Percentiles rank a stretch among this genome's conserved stretches.
Evolutionary conservation across 2,329 filamentous ascomycete genomes (phyloP).

Genomic region (Hirsutella minnesotensis): DNA sequence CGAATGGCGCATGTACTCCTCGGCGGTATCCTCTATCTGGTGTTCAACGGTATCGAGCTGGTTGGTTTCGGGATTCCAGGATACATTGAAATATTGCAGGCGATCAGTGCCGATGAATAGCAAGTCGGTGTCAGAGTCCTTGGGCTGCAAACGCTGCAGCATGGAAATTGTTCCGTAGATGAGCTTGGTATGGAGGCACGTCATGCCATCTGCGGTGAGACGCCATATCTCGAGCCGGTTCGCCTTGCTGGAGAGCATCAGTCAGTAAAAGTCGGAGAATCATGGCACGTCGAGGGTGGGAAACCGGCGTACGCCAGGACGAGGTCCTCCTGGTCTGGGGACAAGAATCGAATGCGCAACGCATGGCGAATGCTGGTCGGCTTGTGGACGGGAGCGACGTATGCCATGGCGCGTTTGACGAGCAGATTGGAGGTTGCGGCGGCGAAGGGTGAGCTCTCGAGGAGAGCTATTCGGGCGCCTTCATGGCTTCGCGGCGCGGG

Average conservation of each 20-base stretch:
- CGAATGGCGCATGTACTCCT: constrained; percentile 58
- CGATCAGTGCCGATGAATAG: constrained; percentile 88
- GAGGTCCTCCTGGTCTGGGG: constrained; percentile 64
- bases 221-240: constrained; percentile 81
- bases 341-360: constrained; percentile 65
- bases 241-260: constrained; percentile 47
- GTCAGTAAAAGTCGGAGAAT: neutral
- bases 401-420: constrained; percentile 55
- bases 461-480: constrained; percentile 13
- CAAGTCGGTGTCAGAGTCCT: constrained; percentile 63
- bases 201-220: constrained; percentile 50
- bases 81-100: constrained; percentile 80
- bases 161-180: constrained; percentile 82
- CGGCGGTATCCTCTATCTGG: constrained; percentile 39
- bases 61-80: constrained; percentile 55
- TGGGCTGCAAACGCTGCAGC: constrained; percentile 67
- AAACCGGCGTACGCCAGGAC: constrained; percentile 73
- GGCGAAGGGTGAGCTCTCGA: neutral
- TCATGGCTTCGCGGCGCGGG: constrained; percentile 7
- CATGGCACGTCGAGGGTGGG: neutral
- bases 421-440: neutral
- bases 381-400: constrained; percentile 84
- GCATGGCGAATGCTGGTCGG: constrained; percentile 88
- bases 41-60: constrained; percentile 40
- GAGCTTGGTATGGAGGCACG: constrained; percentile 53